Conservation (phyloP, 441 rosid genomes). For the Adansonia madagascariensis region DNA sequence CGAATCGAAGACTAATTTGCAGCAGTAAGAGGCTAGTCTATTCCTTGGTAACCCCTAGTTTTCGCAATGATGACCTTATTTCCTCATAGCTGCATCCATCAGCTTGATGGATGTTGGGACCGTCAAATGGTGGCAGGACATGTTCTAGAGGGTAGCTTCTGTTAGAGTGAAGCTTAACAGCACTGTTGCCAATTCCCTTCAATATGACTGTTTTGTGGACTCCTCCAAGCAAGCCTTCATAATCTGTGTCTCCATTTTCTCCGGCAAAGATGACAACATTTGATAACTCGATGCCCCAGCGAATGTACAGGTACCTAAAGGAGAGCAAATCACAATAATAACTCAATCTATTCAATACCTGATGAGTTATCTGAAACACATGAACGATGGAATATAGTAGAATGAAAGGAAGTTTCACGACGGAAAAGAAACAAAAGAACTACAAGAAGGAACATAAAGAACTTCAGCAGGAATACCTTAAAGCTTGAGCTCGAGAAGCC, state of each 20-base stretch:
- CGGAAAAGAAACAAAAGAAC: neutral
- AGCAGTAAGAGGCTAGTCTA: neutral
- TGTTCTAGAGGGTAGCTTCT: conserved; percentile 67
- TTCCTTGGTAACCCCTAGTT: conserved; percentile 47
- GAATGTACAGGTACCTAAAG: conserved; percentile 67
- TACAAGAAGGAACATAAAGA: neutral
- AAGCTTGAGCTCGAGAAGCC: conserved; percentile 86
- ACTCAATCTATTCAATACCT: neutral
- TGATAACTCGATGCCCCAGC: conserved; percentile 68
- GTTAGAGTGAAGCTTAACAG: conserved; percentile 53
- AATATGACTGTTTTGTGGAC: conserved; percentile 69
- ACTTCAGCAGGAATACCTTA: conserved; percentile 47
- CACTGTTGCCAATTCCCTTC: conserved; percentile 57
- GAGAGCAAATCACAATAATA: conserved; percentile 15
- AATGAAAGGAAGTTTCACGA: neutral
- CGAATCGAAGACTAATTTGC: neutral
- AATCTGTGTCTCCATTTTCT: conserved; percentile 78
- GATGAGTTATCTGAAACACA: neutral
- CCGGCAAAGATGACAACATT: conserved; percentile 66
- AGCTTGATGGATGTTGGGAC: conserved; percentile 49
- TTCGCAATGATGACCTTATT: conserved; percentile 51
- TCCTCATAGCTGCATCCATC: conserved; percentile 39
- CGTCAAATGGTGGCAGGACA: conserved; percentile 58
- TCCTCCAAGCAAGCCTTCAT: conserved; percentile 76
- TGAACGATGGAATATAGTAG: neutral